Evolutionary conservation across 768 basidiomycete genomes (phyloP).

Genomic region (Amanita rubescens): DNA sequence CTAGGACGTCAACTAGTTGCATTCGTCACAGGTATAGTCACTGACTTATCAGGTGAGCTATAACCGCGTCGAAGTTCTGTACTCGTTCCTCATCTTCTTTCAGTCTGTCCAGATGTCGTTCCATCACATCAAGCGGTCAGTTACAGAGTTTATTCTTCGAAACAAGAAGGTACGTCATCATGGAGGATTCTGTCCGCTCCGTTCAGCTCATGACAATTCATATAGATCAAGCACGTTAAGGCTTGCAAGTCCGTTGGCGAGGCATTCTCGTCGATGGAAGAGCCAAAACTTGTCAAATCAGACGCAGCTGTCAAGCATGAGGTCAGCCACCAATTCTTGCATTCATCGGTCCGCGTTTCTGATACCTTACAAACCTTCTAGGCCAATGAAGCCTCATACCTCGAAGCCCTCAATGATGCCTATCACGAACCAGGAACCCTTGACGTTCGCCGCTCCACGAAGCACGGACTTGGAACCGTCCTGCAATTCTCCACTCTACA

Average conservation of each 20-base stretch:
- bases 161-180: constrained; percentile 4
- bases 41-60: not conserved
- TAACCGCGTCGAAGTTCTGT: not conserved
- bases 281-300: not conserved
- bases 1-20: too few species aligned
- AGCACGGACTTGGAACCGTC: not conserved
- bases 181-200: not conserved
- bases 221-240: constrained; percentile 2
- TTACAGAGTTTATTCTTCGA: constrained; percentile 6
- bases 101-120: constrained; percentile 2
- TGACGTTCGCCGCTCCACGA: constrained; percentile 1
- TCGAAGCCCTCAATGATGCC: constrained; percentile 3
- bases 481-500: not conserved
- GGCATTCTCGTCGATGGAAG: not conserved
- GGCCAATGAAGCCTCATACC: not conserved
- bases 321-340: not conserved
- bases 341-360: not conserved
- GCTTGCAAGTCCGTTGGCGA: constrained; percentile 1
- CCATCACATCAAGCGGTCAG: constrained; percentile 1
- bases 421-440: constrained; percentile 4
- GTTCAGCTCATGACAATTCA: not conserved
- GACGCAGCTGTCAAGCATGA: not conserved
- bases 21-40: not conserved
- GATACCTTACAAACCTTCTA: not conserved
- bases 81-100: not conserved